Percentiles rank a stretch among this genome's conserved stretches.
Conservation (phyloP, 495 filamentous ascomycete species). For the Jackrogersella minutella region DNA sequence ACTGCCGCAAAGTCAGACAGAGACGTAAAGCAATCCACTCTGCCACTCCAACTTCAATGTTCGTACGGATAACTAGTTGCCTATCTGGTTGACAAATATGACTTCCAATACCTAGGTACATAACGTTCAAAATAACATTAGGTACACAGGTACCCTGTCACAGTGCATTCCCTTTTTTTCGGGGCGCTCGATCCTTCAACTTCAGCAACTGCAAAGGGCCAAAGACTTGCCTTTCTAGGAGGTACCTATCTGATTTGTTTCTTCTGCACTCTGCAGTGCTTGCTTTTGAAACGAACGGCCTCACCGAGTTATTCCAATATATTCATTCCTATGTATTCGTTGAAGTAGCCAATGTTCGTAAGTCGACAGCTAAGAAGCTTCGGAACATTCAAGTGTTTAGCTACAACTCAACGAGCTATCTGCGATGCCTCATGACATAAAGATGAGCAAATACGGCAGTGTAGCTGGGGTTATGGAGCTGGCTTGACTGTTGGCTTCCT, state of each 20-base stretch:
- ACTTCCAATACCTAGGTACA: no score
- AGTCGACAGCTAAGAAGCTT: not conserved
- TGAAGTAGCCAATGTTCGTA: not conserved
- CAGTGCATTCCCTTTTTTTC: slow-evolving; percentile 28
- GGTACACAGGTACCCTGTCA: slow-evolving; percentile 20
- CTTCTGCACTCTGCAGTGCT: slow-evolving; percentile 3
- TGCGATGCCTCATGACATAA: not conserved
- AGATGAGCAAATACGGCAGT: slow-evolving; percentile 11
- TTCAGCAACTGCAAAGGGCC: slow-evolving; percentile 9
- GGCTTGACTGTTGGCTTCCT: slow-evolving; percentile 7
- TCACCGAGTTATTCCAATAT: not conserved
- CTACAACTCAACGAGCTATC: slow-evolving; percentile 1
- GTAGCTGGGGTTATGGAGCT: no score
- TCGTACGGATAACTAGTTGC: no score
- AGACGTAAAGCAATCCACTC: no score
- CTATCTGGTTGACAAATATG: no score
- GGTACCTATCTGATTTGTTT: not conserved
- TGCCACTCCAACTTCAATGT: no score
- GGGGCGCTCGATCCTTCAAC: slow-evolving; percentile 27
- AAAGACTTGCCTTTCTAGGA: no score
- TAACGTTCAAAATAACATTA: not conserved
- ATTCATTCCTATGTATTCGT: not conserved
- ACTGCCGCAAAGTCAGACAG: not conserved
- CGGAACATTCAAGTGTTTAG: not conserved
- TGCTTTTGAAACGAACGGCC: slow-evolving; percentile 3